Conservation (phyloP, 441 rosid genomes). For the Melastoma candidum region DNA sequence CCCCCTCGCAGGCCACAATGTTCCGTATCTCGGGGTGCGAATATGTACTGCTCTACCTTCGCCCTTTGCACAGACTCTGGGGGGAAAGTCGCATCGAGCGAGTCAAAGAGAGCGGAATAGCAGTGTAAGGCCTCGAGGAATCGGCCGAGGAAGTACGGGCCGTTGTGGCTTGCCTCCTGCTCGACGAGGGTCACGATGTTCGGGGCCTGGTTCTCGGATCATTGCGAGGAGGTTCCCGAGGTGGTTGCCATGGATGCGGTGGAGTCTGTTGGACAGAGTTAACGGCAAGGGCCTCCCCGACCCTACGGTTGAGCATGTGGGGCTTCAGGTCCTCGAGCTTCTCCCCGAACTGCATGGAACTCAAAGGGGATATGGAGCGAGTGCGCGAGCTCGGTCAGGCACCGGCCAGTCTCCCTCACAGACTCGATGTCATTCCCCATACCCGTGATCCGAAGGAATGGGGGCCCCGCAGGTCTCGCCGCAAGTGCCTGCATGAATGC, state of each 20-base stretch:
- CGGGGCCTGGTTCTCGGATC: constrained; percentile 58
- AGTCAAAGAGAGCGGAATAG: constrained; percentile 10
- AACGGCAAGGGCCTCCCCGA: constrained; percentile 56
- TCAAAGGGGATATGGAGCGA: constrained; percentile 53
- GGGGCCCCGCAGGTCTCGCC: constrained; percentile 46
- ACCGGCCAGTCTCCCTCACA: constrained; percentile 40
- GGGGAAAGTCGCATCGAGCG: constrained; percentile 3
- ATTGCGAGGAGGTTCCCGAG: constrained; percentile 23
- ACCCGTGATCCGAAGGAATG: constrained; percentile 51
- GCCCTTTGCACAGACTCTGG: constrained; percentile 1
- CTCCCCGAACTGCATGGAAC: constrained; percentile 41
- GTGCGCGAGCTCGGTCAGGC: constrained; percentile 41
- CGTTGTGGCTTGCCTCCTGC: constrained; percentile 11
- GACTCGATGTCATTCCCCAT: constrained; percentile 31
- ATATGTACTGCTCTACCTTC: constrained; percentile 19
- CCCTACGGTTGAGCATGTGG: constrained; percentile 46
- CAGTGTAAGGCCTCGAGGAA: constrained; percentile 12
- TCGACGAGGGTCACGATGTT: constrained; percentile 44
- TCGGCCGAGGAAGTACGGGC: constrained; percentile 9
- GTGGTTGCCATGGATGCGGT: constrained; percentile 27
- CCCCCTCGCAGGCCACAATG: constrained; percentile 10
- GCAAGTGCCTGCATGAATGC: constrained; percentile 71
- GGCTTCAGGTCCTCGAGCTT: constrained; percentile 41
- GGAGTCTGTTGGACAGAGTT: constrained; percentile 45
- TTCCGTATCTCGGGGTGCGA: constrained; percentile 28